Percentiles rank a stretch among this genome's conserved stretches.
These are phyloP conservation scores for Tetrapisispora iriomotensis DNA, from an alignment of 805 yeast species.

Conservation along the genomic window DNA sequence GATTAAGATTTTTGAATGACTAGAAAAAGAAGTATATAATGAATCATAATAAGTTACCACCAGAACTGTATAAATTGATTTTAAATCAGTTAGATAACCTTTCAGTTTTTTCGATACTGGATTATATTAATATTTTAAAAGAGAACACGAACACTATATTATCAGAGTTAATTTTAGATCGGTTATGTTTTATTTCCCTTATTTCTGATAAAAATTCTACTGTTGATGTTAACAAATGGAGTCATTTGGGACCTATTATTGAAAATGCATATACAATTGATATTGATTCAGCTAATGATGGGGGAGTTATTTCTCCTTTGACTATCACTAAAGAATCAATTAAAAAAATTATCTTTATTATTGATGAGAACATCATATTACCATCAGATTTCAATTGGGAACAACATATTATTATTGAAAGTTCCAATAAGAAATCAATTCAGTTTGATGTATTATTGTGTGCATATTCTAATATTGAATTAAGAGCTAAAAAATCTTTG, in stretches of 20 bases:
- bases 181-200: background rate
- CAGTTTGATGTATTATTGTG: background rate
- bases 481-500: background rate
- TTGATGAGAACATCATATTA: background rate
- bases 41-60: background rate
- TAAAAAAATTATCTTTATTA: background rate
- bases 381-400: background rate
- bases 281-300: background rate
- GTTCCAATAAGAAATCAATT: background rate
- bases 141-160: background rate
- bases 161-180: background rate
- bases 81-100: slow-evolving; percentile 2
- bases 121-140: slow-evolving; percentile 1
- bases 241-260: background rate
- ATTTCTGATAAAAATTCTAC: background rate
- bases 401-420: background rate
- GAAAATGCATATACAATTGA: background rate
- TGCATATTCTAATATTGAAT: background rate
- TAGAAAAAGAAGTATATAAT: background rate
- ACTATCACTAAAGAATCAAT: background rate
- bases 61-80: slow-evolving; percentile 1
- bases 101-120: background rate
- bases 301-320: no score
- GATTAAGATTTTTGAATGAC: no score
- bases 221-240: background rate